phyloP scores from a whole-genome alignment of 352 stramenopile species.

The Phytophthora hibernalis region DNA sequence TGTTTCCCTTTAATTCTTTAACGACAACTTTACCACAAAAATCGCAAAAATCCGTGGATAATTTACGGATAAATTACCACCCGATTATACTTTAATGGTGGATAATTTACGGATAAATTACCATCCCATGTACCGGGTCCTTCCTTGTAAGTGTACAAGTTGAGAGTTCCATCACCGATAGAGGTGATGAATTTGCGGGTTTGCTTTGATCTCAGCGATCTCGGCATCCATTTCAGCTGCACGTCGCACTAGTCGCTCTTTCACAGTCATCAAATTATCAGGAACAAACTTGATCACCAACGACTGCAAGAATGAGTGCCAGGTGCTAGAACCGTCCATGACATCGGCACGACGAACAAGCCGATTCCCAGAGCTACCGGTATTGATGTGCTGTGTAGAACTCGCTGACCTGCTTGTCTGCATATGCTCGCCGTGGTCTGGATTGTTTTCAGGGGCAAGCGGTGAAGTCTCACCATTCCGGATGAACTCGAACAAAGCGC shows the following conservation, averaged over 20 bases:
- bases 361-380: slow-evolving; percentile 4
- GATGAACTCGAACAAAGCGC: slow-evolving; percentile 81
- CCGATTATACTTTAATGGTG: too few species aligned
- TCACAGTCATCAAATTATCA: slow-evolving; percentile 64
- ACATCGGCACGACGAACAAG: slow-evolving; percentile 49
- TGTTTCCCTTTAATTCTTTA: too few species aligned
- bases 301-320: slow-evolving; percentile 67
- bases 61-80: too few species aligned
- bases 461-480: slow-evolving; percentile 52
- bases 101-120: too few species aligned
- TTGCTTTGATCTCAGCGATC: slow-evolving; percentile 61
- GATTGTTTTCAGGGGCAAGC: slow-evolving; percentile 64
- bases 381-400: slow-evolving; percentile 7
- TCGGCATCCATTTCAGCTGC: slow-evolving; percentile 56
- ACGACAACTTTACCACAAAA: too few species aligned
- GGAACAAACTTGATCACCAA: slow-evolving; percentile 76
- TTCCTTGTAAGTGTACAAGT: too few species aligned
- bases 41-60: too few species aligned
- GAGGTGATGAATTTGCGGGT: slow-evolving; percentile 67
- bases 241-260: slow-evolving; percentile 67
- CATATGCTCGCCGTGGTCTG: slow-evolving; percentile 36
- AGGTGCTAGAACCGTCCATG: slow-evolving; percentile 46
- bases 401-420: slow-evolving; percentile 6
- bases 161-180: slow-evolving; percentile 49
- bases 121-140: too few species aligned